A percentile compares a stretch with the other conserved stretches of the same genome.
Evolutionary conservation across 225 moss, liverwort and hornwort species (phyloP).

Genomic region (Physcomitrium patens): DNA sequence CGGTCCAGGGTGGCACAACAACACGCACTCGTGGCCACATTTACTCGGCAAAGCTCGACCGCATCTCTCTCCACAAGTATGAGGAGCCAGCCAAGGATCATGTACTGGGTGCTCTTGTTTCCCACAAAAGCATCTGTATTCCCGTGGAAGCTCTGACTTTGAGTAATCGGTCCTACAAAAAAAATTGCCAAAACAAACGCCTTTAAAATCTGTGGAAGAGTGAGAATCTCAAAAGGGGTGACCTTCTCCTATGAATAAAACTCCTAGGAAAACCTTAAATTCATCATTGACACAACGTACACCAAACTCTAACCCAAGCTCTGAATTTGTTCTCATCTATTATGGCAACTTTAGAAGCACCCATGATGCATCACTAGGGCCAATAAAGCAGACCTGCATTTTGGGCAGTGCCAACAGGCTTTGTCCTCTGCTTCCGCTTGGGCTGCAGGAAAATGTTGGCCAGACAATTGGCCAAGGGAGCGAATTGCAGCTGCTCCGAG

Average conservation of each 20-base stretch:
- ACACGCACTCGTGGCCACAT: slow-evolving; percentile 83
- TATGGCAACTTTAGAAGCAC: neutral
- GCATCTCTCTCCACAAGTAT: slow-evolving; percentile 88
- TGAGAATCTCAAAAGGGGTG: too few relatives aligned
- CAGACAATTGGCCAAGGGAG: slow-evolving; percentile 63
- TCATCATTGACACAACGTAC: neutral
- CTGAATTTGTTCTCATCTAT: neutral
- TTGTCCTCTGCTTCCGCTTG: slow-evolving; percentile 69
- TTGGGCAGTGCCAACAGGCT: slow-evolving; percentile 71
- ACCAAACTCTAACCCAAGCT: too few relatives aligned
- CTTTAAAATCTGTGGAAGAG: neutral
- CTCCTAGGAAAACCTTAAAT: too few relatives aligned
- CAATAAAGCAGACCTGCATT: slow-evolving; percentile 54
- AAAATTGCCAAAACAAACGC: slow-evolving; percentile 14
- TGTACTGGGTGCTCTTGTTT: slow-evolving; percentile 71
- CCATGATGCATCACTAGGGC: neutral
- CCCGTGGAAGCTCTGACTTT: slow-evolving; percentile 67
- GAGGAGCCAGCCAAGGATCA: slow-evolving; percentile 95
- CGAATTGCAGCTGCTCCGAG: slow-evolving; percentile 58
- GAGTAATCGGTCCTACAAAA: slow-evolving; percentile 69
- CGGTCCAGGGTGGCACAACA: slow-evolving; percentile 90
- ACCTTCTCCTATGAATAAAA: neutral
- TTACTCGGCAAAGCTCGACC: slow-evolving; percentile 65
- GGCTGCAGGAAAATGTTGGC: slow-evolving; percentile 78
- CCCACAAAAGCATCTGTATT: slow-evolving; percentile 86